These are phyloP conservation scores for Coelastrella sp. DNA, from an alignment of 139 green algal species.

Conservation along the genomic window DNA sequence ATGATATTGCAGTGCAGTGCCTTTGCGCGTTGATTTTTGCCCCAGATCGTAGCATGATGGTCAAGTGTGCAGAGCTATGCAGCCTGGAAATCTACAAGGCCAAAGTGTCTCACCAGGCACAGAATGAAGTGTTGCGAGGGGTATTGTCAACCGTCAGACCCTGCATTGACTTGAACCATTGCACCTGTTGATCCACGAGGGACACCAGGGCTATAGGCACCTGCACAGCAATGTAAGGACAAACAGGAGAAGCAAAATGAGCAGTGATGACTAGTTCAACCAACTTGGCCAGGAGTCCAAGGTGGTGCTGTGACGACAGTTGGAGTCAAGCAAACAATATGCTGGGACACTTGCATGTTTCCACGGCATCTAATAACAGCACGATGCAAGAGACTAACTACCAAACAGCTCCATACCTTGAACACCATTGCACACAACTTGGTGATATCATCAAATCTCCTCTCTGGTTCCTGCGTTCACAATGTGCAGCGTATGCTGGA, in stretches of 20 bases:
- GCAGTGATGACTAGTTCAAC: background rate
- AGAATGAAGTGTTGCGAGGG: conserved; percentile 81
- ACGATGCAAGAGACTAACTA: background rate
- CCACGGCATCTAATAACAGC: background rate
- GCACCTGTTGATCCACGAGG: conserved; percentile 81
- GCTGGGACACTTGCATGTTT: background rate
- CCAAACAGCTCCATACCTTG: conserved; percentile 48
- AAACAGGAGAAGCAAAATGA: background rate
- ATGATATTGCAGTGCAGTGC: too few species aligned
- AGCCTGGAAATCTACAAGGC: too few species aligned
- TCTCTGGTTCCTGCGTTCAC: conserved; percentile 60
- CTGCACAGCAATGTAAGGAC: conserved; percentile 50
- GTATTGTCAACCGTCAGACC: conserved; percentile 75
- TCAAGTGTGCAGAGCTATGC: background rate
- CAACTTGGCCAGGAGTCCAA: background rate
- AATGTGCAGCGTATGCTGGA: background rate
- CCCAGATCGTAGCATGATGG: background rate
- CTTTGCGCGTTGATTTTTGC: too few species aligned
- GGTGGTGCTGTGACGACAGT: background rate
- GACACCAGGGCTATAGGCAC: conserved; percentile 86
- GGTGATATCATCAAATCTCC: conserved; percentile 81
- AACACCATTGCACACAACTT: conserved; percentile 66
- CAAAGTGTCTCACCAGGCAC: conserved; percentile 82
- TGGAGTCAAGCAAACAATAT: background rate
- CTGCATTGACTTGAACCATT: conserved; percentile 89